These are phyloP conservation scores for Medakamo hakoo DNA, from an alignment of 139 green algal genomes.

Conservation along the genomic window DNA sequence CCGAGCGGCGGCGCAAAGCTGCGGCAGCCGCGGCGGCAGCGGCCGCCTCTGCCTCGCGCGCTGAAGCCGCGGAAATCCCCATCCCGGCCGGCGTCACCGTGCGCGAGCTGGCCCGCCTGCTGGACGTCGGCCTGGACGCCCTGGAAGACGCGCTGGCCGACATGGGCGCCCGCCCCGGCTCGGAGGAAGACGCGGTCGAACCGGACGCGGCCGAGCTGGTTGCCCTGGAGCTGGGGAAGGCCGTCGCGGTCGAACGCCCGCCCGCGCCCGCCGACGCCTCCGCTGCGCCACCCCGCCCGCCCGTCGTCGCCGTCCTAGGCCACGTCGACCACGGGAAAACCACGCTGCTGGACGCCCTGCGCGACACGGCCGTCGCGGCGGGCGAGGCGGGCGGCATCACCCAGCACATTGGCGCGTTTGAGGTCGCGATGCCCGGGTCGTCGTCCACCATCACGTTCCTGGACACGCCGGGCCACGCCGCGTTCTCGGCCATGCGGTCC, in stretches of 20 bases:
- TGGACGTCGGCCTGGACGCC: constrained; percentile 4
- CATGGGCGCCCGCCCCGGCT: constrained; percentile 16
- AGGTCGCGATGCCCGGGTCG: constrained; percentile 48
- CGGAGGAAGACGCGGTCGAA: constrained; percentile 22
- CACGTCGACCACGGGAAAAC: constrained; percentile 97
- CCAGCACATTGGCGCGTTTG: constrained; percentile 83
- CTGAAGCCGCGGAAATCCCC: neutral
- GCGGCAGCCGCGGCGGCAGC: too few relatives aligned
- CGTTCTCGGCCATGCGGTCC: constrained; percentile 75
- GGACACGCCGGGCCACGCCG: constrained; percentile 86
- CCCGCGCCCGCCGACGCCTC: constrained; percentile 7
- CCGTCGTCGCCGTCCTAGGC: constrained; percentile 82
- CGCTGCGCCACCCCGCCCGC: constrained; percentile 32
- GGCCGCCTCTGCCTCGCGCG: too few relatives aligned
- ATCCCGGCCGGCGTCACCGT: constrained; percentile 27
- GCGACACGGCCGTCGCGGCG: constrained; percentile 62
- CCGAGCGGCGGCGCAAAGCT: too few relatives aligned
- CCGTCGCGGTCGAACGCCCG: constrained; percentile 14
- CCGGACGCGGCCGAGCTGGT: constrained; percentile 47
- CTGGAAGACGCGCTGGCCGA: constrained; percentile 23
- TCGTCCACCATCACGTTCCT: constrained; percentile 62
- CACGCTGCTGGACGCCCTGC: constrained; percentile 71
- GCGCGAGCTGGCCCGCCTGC: constrained; percentile 17
- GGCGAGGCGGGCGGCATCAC: constrained; percentile 89
- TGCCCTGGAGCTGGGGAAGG: constrained; percentile 39